Percentiles rank a stretch among this genome's conserved stretches.
Conservation (phyloP, 164 flowering plant genomes). For the Vitis labrusca region DNA sequence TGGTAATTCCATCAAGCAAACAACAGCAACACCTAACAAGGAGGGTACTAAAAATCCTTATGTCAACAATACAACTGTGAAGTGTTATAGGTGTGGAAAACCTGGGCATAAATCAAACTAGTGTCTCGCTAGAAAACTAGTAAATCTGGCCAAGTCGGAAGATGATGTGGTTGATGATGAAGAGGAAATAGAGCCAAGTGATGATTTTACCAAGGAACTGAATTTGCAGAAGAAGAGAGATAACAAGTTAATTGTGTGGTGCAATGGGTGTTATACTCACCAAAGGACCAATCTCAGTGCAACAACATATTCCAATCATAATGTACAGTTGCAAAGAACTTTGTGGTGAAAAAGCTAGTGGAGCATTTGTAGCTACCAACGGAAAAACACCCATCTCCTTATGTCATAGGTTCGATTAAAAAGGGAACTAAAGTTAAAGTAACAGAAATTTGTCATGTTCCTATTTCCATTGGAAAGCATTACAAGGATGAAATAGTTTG, state of each 20-base stretch:
- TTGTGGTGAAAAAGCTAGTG: background rate
- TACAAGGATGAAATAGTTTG: too few relatives aligned
- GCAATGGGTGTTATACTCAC: background rate
- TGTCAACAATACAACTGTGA: background rate
- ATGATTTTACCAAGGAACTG: background rate
- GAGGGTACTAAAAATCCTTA: too few relatives aligned
- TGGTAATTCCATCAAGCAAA: too few relatives aligned
- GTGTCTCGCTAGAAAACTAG: background rate
- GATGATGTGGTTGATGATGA: background rate
- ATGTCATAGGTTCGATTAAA: conserved; percentile 5
- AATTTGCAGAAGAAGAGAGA: background rate
- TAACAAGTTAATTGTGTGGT: background rate
- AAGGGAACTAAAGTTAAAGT: background rate
- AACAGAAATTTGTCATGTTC: background rate
- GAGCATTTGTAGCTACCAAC: background rate
- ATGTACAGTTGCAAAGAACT: background rate
- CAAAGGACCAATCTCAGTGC: background rate
- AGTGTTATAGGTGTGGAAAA: background rate
- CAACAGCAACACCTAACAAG: too few relatives aligned
- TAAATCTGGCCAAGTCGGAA: background rate
- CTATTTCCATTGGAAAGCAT: conserved; percentile 2
- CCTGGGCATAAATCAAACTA: background rate
- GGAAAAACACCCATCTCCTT: background rate
- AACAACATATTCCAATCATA: background rate
- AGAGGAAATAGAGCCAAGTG: background rate